phyloP scores from a whole-genome alignment of 2,329 filamentous ascomycete genomes.

The Beauveria medogensis region DNA sequence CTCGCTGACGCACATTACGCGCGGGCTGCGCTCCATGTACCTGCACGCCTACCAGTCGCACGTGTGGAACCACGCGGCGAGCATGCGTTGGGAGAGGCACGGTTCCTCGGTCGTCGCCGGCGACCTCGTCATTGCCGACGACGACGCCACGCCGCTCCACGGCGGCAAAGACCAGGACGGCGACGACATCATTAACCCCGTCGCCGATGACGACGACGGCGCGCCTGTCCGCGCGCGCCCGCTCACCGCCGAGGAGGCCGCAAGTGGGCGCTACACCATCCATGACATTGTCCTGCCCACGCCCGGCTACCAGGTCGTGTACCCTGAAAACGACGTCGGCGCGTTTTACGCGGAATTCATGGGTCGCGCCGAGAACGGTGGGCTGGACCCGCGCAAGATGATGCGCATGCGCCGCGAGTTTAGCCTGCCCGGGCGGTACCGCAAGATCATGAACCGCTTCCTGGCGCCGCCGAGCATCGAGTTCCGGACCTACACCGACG shows the following conservation, averaged over 20 bases:
- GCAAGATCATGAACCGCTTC: conserved; percentile 72
- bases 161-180: conserved; percentile 57
- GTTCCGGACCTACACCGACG: conserved; percentile 60
- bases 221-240: conserved; percentile 53
- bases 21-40: conserved; percentile 85
- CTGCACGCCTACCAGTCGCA: conserved; percentile 93
- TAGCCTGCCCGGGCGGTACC: conserved; percentile 80
- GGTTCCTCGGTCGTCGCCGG: conserved; percentile 71
- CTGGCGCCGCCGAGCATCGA: conserved; percentile 56
- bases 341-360: conserved; percentile 82
- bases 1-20: conserved; percentile 69
- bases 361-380: conserved; percentile 67
- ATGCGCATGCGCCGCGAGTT: conserved; percentile 77
- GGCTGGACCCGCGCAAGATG: conserved; percentile 79
- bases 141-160: conserved; percentile 23
- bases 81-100: conserved; percentile 69
- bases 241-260: conserved; percentile 69
- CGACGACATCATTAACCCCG: conserved; percentile 35
- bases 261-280: conserved; percentile 67
- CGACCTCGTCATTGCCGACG: conserved; percentile 63
- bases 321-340: conserved; percentile 78
- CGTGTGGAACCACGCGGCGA: conserved; percentile 84
- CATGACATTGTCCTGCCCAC: conserved; percentile 85
- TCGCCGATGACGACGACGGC: conserved; percentile 31
- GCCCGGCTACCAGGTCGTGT: conserved; percentile 85